Conservation (phyloP, 1,284 basidiomycete species). For the Peniophora sp. region DNA sequence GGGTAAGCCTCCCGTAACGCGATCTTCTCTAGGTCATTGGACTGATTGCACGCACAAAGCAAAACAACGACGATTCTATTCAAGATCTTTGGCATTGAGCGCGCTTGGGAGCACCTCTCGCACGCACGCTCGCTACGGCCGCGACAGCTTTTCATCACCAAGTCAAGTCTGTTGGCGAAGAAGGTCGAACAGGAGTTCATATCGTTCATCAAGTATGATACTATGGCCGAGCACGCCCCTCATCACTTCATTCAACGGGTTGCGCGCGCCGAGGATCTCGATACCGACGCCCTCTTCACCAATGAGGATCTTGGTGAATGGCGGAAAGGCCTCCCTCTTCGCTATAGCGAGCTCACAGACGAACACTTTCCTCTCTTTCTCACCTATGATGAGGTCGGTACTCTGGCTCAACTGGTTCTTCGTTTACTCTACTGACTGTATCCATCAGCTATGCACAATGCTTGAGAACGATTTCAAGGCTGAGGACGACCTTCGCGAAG, state of each 20-base stretch:
- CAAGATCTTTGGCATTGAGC: slow-evolving; percentile 55
- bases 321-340: slow-evolving; percentile 33
- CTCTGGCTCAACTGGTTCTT: slow-evolving; percentile 5
- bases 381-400: slow-evolving; percentile 43
- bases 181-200: slow-evolving; percentile 53
- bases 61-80: slow-evolving; percentile 65
- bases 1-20: slow-evolving; percentile 31
- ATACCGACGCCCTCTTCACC: neutral
- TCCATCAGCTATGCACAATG: slow-evolving; percentile 13
- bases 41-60: slow-evolving; percentile 20
- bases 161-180: slow-evolving; percentile 48
- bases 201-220: slow-evolving; percentile 29
- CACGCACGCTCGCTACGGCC: slow-evolving; percentile 27
- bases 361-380: slow-evolving; percentile 59
- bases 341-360: slow-evolving; percentile 45
- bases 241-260: neutral
- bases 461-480: slow-evolving; percentile 11
- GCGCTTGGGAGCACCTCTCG: slow-evolving; percentile 28
- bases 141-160: slow-evolving; percentile 63
- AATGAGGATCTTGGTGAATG: slow-evolving; percentile 30
- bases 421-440: neutral
- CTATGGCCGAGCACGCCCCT: slow-evolving; percentile 3
- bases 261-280: too few species aligned
- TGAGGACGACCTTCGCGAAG: neutral
- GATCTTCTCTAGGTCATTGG: neutral